These are phyloP conservation scores for Coemansia sp. DNA, from an alignment of 192 early-diverging fungal genomes.

Conservation along the genomic window DNA sequence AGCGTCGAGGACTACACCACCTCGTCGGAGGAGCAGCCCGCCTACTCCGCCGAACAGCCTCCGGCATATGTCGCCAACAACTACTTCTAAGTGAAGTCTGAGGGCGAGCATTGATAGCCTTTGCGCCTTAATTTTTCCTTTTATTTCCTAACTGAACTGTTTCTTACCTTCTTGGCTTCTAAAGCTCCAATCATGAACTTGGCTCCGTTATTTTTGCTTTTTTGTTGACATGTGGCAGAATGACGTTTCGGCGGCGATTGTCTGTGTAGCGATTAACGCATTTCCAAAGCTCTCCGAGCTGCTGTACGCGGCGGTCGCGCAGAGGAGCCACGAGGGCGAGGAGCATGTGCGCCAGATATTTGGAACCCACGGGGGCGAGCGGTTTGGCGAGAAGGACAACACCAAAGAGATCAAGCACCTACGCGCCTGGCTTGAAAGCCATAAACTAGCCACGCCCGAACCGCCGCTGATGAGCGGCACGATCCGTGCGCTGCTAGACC, in stretches of 20 bases:
- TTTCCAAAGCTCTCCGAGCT: constrained; percentile 14
- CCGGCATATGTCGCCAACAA: constrained; percentile 23
- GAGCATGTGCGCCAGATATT: constrained; percentile 14
- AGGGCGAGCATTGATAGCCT: constrained; percentile 7
- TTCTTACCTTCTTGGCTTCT: constrained; percentile 7
- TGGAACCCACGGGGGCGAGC: constrained; percentile 26
- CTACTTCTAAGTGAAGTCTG: constrained; percentile 35
- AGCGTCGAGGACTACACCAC: not conserved
- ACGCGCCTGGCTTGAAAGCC: constrained; percentile 12
- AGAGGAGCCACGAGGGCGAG: not conserved
- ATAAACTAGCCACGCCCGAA: not conserved
- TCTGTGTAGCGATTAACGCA: constrained; percentile 40
- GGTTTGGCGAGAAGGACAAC: constrained; percentile 50
- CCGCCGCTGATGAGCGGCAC: no score
- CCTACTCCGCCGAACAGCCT: constrained; percentile 8
- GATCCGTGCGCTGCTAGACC: not conserved
- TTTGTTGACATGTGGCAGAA: constrained; percentile 4
- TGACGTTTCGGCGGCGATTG: constrained; percentile 12
- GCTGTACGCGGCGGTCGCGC: constrained; percentile 1
- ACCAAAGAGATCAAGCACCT: constrained; percentile 19
- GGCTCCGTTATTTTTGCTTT: not conserved
- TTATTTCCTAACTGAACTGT: constrained; percentile 1
- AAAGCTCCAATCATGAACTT: not conserved
- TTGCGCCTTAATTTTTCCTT: constrained; percentile 29
- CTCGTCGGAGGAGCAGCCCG: constrained; percentile 6